Evolutionary conservation across 2,329 filamentous ascomycete genomes (phyloP), one percentile per base, ranked within the genome.

Genomic region (Botrytis elliptica): DNA sequence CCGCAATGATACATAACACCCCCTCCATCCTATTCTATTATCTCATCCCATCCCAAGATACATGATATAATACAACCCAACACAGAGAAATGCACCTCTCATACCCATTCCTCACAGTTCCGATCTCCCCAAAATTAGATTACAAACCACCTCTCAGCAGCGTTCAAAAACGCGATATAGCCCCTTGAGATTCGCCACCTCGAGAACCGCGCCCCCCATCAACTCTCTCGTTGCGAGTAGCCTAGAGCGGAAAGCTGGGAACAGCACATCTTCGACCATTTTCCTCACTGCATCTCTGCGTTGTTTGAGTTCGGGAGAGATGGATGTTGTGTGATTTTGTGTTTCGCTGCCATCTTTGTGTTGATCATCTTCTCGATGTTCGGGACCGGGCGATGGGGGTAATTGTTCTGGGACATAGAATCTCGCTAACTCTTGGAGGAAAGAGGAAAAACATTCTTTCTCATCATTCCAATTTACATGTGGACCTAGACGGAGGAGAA

Each of bases 101-200:
- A 14, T 25, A 63, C 22, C 1, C 10, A 33, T 18, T 10, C 20
- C 16, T 36, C 42, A 5, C 38, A 14, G 7, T 33, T 29, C 22
- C 40, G 4, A 40, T 33, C 20, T 12, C 25, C 36, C 25, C 7
- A 49, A 8, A 36, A 18, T 9, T 33, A 62, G 12, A 72, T 52
- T 8, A 49, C 4, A 40, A 29, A 22, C 38, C 42, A 33, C 33
- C 8, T 1, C 46, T 88, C 40, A 98, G 82, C 96, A 98, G 72
- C 96, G 86, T 84, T 99, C 96, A 85, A 99, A 99, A 4, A 98
- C 95, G 64, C 93, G 86, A 82, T 99, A 99, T 74, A 99, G 81
- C 0, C 95, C 94, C 82, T 97, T 98, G 74, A 98, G 83, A 83
- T 97, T 94, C 2, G 96, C 95, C 67, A 97, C 90, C 83, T 99